These are phyloP conservation scores for Lachancea lanzarotensis DNA, from an alignment of 805 yeast species.

Conservation along the genomic window DNA sequence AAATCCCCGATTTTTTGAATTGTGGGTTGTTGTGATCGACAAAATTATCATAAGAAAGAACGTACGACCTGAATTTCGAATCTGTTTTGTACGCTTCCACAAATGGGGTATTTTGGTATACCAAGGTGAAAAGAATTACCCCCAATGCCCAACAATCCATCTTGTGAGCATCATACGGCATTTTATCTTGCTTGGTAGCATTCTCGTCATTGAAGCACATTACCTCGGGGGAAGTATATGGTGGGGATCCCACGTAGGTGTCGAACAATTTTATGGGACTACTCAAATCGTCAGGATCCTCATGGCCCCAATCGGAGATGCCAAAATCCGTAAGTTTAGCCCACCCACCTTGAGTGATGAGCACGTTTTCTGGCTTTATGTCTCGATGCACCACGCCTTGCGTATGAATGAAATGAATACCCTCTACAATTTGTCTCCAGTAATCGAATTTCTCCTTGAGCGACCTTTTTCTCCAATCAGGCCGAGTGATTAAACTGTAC, in stretches of 20 bases:
- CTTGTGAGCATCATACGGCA: conserved; percentile 53
- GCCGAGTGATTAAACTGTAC: conserved; percentile 45
- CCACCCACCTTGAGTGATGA: conserved; percentile 53
- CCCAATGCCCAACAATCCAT: conserved; percentile 76
- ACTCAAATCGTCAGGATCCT: conserved; percentile 42
- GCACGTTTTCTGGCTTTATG: conserved; percentile 66
- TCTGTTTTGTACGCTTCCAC: conserved; percentile 41
- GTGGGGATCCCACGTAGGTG: conserved; percentile 70
- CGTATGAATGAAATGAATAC: conserved; percentile 55
- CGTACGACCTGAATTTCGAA: conserved; percentile 51
- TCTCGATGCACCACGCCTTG: conserved; percentile 66
- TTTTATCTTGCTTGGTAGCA: conserved; percentile 21
- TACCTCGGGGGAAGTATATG: conserved; percentile 76
- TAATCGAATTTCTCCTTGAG: conserved; percentile 52
- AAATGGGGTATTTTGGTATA: conserved; percentile 57
- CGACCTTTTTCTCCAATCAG: conserved; percentile 53
- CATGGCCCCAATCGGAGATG: conserved; percentile 60
- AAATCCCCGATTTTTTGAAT: conserved; percentile 41
- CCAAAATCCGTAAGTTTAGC: conserved; percentile 74
- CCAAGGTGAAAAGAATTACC: conserved; percentile 53
- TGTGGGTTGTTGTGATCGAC: conserved; percentile 35
- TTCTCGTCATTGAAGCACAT: conserved; percentile 40
- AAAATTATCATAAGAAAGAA: conserved; percentile 39
- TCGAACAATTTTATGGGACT: conserved; percentile 35
- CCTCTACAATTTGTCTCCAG: conserved; percentile 62